These are phyloP conservation scores for Trichoderma reesei DNA, from an alignment of 495 filamentous ascomycete species.

Conservation along the genomic window DNA sequence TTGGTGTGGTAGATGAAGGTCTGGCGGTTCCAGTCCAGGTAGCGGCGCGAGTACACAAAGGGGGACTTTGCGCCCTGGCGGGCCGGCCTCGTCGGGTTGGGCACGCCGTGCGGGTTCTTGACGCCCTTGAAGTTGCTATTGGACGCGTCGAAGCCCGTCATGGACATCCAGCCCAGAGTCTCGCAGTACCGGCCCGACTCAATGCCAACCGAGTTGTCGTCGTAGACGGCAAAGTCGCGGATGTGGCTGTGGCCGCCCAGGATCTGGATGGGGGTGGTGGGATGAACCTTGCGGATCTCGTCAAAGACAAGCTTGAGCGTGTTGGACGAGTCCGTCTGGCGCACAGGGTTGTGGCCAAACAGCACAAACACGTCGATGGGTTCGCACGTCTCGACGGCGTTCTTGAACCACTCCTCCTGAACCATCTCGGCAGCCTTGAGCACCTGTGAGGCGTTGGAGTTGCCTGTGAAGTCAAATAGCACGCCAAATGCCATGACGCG, in stretches of 20 bases:
- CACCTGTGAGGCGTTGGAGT: slow-evolving; percentile 24
- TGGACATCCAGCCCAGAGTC: slow-evolving; percentile 76
- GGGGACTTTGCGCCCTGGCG: slow-evolving; percentile 22
- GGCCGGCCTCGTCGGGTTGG: slow-evolving; percentile 36
- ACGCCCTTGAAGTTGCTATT: slow-evolving; percentile 22
- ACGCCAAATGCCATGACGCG: slow-evolving; percentile 74
- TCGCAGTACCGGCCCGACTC: slow-evolving; percentile 84
- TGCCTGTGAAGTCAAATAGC: slow-evolving; percentile 64
- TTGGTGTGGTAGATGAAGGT: slow-evolving; percentile 66
- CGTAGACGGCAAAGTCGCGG: slow-evolving; percentile 65
- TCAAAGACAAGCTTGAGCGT: slow-evolving; percentile 50
- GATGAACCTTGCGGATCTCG: slow-evolving; percentile 54
- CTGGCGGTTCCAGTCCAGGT: slow-evolving; percentile 78
- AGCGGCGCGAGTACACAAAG: slow-evolving; percentile 53
- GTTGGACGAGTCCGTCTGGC: slow-evolving; percentile 39
- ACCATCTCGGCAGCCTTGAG: slow-evolving; percentile 50
- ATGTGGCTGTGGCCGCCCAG: slow-evolving; percentile 79
- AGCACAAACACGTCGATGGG: slow-evolving; percentile 68
- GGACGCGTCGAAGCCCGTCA: slow-evolving; percentile 47
- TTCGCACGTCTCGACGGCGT: slow-evolving; percentile 49
- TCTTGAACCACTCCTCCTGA: slow-evolving; percentile 65
- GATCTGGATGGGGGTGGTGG: slow-evolving; percentile 68
- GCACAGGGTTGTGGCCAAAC: slow-evolving; percentile 61
- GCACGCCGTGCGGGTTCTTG: slow-evolving; percentile 30
- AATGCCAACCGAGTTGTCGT: slow-evolving; percentile 58